phyloP scores from a whole-genome alignment of 2,329 filamentous ascomycete species.

The Cercospora sp. region DNA sequence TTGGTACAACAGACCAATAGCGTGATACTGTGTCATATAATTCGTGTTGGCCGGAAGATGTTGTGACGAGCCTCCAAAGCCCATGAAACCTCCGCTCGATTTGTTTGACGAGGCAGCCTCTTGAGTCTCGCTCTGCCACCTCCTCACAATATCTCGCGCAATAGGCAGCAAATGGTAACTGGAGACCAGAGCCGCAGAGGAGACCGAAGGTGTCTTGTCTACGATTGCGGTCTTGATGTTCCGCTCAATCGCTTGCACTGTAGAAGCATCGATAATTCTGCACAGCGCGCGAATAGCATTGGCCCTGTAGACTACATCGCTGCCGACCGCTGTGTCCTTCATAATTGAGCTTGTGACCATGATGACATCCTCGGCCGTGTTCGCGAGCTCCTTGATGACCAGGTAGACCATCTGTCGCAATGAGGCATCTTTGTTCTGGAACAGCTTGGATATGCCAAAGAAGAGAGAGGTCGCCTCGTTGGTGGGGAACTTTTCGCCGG shows the following conservation, averaged over 20 bases:
- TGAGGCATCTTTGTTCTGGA: constrained; percentile 98
- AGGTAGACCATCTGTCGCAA: constrained; percentile 98
- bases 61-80: constrained; percentile 78
- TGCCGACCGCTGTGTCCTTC: constrained; percentile 97
- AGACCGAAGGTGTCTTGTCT: constrained; percentile 96
- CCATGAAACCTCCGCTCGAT: constrained; percentile 86
- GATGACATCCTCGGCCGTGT: constrained; percentile 96
- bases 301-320: constrained; percentile 87
- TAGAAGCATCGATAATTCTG: constrained; percentile 94
- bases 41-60: constrained; percentile 81
- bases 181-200: constrained; percentile 91
- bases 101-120: constrained; percentile 91
- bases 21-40: constrained; percentile 98
- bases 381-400: constrained; percentile 94
- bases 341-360: constrained; percentile 99
- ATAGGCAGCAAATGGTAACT: constrained; percentile 97
- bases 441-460: constrained; percentile 98
- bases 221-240: constrained; percentile 99
- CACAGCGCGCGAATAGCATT: constrained; percentile 95
- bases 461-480: constrained; percentile 98
- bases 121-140: constrained; percentile 98
- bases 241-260: constrained; percentile 95
- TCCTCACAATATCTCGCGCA: constrained; percentile 87
- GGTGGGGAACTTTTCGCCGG: constrained; percentile 92
- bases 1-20: constrained; percentile 94